These are phyloP conservation scores for Microbotryomycetes sp. DNA, from an alignment of 1,284 basidiomycete genomes.

Conservation along the genomic window DNA sequence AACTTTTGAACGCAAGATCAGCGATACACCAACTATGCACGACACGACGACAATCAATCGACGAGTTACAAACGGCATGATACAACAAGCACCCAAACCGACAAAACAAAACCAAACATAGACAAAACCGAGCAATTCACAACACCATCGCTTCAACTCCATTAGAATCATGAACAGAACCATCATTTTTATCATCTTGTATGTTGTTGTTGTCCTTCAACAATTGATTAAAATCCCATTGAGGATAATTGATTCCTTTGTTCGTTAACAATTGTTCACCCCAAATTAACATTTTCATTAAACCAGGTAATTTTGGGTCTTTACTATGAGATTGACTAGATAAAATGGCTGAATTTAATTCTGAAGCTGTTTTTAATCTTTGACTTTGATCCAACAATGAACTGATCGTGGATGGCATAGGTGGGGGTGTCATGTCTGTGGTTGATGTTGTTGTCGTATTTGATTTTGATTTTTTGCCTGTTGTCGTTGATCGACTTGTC, in stretches of 20 bases:
- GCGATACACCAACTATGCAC: too few species aligned
- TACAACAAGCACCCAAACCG: too few species aligned
- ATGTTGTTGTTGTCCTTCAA: background rate
- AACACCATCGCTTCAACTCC: background rate
- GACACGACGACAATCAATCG: too few species aligned
- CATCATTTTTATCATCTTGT: too few species aligned
- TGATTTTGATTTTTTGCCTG: slow-evolving; percentile 23
- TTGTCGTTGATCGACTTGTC: background rate
- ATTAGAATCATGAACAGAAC: background rate
- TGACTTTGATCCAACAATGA: slow-evolving; percentile 78
- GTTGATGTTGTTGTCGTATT: slow-evolving; percentile 5
- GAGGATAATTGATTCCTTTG: slow-evolving; percentile 35
- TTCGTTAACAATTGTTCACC: slow-evolving; percentile 75
- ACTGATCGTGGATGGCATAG: slow-evolving; percentile 58
- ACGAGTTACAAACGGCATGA: too few species aligned
- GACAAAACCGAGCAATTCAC: too few species aligned
- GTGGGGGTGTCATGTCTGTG: slow-evolving; percentile 22
- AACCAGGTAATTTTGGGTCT: slow-evolving; percentile 80
- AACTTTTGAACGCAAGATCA: too few species aligned
- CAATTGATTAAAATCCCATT: slow-evolving; percentile 21
- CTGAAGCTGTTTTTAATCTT: slow-evolving; percentile 77
- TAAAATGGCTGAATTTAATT: slow-evolving; percentile 91
- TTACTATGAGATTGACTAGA: slow-evolving; percentile 84
- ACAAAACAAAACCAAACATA: too few species aligned
- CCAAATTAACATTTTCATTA: slow-evolving; percentile 80